phyloP scores from a whole-genome alignment of 495 filamentous ascomycete genomes.

The Aspergillus nanangensis region DNA sequence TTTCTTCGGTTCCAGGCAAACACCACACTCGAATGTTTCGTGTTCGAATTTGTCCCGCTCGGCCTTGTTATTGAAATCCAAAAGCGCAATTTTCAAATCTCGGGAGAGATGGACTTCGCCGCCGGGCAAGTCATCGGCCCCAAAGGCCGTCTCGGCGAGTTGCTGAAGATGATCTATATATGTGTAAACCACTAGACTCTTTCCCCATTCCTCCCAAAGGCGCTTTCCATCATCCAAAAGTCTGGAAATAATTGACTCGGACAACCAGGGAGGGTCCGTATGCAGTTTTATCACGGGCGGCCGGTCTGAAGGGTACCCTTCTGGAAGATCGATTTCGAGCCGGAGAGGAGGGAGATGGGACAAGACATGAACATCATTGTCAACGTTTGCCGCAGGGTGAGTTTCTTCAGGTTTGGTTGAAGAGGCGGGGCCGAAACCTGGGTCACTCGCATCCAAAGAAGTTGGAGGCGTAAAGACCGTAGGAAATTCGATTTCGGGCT shows the following conservation, averaged over 20 bases:
- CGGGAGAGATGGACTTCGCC: constrained; percentile 35
- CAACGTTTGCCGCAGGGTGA: constrained; percentile 7
- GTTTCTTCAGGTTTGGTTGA: constrained; percentile 20
- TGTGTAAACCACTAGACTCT: constrained; percentile 69
- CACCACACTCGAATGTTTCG: constrained; percentile 83
- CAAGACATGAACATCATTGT: constrained; percentile 56
- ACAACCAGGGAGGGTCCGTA: constrained; percentile 68
- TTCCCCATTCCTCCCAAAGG: constrained; percentile 82
- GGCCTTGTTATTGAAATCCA: constrained; percentile 74
- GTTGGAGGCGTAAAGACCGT: constrained; percentile 42
- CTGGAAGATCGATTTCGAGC: constrained; percentile 65
- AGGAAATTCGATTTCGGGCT: constrained; percentile 35
- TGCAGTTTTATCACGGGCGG: constrained; percentile 65
- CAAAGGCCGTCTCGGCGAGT: constrained; percentile 71
- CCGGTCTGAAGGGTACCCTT: constrained; percentile 65
- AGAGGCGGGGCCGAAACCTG: constrained; percentile 6
- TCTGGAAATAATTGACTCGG: constrained; percentile 46
- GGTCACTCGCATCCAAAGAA: constrained; percentile 32
- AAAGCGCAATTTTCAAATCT: constrained; percentile 64
- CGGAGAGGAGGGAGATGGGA: constrained; percentile 73
- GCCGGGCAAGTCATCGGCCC: constrained; percentile 51
- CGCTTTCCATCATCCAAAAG: constrained; percentile 56
- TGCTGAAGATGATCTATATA: constrained; percentile 88
- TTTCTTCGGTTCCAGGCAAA: constrained; percentile 94
- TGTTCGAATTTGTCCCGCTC: constrained; percentile 71